Evolutionary conservation across 768 basidiomycete genomes (phyloP).

Genomic region (Mycena latifolia): DNA sequence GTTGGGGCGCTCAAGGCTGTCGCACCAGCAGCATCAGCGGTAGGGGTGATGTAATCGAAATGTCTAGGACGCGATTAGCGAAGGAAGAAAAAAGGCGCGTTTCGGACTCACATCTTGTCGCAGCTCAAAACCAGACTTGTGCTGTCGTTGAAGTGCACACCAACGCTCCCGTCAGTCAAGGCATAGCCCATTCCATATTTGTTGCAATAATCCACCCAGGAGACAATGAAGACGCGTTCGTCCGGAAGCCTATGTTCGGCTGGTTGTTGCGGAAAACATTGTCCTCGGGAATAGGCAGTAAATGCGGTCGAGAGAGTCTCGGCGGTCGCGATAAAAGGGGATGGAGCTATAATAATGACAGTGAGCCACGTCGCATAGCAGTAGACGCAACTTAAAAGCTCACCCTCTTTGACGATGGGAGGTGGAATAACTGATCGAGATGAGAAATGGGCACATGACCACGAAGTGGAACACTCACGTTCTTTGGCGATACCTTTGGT

Average conservation of each 20-base stretch:
- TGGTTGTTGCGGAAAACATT: constrained; percentile 52
- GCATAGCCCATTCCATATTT: constrained; percentile 99
- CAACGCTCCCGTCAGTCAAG: constrained; percentile 93
- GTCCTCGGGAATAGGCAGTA: constrained; percentile 72
- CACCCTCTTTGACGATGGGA: constrained; percentile 14
- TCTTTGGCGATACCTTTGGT: constrained; percentile 18
- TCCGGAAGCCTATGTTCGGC: constrained; percentile 64
- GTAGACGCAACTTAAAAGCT: constrained; percentile 1
- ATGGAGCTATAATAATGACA: constrained; percentile 12
- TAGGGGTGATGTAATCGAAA: constrained; percentile 85
- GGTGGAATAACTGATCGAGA: constrained; percentile 15
- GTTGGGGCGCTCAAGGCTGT: constrained; percentile 72
- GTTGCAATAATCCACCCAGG: constrained; percentile 99
- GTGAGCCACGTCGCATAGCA: not conserved
- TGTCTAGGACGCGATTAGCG: constrained; percentile 62
- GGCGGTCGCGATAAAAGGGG: constrained; percentile 34
- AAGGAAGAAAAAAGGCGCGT: constrained; percentile 7
- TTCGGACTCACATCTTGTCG: constrained; percentile 81
- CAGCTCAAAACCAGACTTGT: constrained; percentile 88
- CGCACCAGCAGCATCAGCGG: constrained; percentile 48
- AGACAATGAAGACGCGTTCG: constrained; percentile 91
- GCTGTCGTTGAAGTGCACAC: constrained; percentile 97
- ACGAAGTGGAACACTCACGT: constrained; percentile 7
- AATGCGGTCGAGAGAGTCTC: constrained; percentile 65
- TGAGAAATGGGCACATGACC: constrained; percentile 15